phyloP scores from a whole-genome alignment of 148 eudicot species.

The Vaccinium darrowii region DNA sequence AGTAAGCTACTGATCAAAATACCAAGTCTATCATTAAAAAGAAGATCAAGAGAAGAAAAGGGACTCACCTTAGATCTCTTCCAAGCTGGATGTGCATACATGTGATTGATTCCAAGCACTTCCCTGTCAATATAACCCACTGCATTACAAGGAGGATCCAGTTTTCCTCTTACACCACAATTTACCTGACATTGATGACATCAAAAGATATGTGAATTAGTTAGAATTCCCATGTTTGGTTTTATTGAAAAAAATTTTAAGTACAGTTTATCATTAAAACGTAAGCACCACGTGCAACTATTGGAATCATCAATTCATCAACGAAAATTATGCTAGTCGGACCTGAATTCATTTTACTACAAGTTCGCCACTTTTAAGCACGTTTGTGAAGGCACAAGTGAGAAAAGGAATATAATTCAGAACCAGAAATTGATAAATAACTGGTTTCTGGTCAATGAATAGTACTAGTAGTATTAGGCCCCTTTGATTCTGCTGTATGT shows the following conservation, averaged over 20 bases:
- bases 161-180: conserved; percentile 70
- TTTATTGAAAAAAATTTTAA: not conserved
- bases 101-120: conserved; percentile 70
- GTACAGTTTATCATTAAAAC: not conserved
- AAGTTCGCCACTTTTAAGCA: not conserved
- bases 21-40: not conserved
- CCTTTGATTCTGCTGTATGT: not conserved
- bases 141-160: conserved; percentile 84
- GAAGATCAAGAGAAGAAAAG: not conserved
- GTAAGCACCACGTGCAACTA: not conserved
- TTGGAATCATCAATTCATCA: not conserved
- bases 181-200: conserved; percentile 42
- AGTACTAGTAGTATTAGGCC: not conserved
- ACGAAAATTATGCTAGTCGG: not conserved
- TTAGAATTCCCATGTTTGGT: not conserved
- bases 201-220: not conserved
- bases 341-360: not conserved
- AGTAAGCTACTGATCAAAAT: conserved; percentile 1
- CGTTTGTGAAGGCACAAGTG: not conserved
- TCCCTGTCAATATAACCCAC: conserved; percentile 82
- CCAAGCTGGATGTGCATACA: conserved; percentile 90
- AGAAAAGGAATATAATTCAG: not conserved
- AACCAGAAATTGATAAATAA: not conserved
- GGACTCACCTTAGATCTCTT: conserved; percentile 69
- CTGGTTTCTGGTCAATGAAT: not conserved